Percentiles rank a stretch among this genome's conserved stretches.
Evolutionary conservation across 2,329 filamentous ascomycete species (phyloP).

Genomic region (Volutella citrinella): DNA sequence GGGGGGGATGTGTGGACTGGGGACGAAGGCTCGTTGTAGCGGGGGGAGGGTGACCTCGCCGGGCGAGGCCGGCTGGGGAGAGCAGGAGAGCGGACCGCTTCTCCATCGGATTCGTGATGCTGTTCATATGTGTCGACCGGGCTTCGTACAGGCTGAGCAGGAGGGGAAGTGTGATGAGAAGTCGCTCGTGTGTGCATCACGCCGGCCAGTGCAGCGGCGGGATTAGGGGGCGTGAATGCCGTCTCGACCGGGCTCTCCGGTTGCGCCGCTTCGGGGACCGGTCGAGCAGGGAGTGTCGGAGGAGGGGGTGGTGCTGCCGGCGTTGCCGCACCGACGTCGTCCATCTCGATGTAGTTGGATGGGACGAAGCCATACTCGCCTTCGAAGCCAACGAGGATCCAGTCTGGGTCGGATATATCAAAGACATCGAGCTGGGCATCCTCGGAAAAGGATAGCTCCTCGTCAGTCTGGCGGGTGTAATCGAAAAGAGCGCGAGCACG

Average conservation of each 20-base stretch:
- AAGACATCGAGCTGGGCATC: slow-evolving; percentile 80
- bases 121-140: slow-evolving; percentile 25
- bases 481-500: slow-evolving; percentile 94
- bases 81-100: slow-evolving; percentile 33
- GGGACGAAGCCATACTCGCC: slow-evolving; percentile 92
- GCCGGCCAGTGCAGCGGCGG: slow-evolving; percentile 53
- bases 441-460: slow-evolving; percentile 94
- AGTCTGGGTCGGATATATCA: slow-evolving; percentile 89
- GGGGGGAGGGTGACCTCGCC: slow-evolving; percentile 16
- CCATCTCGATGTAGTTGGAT: slow-evolving; percentile 88
- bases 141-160: slow-evolving; percentile 25
- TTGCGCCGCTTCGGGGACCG: slow-evolving; percentile 30
- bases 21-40: slow-evolving; percentile 20
- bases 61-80: slow-evolving; percentile 36
- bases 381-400: slow-evolving; percentile 85
- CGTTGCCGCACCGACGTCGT: slow-evolving; percentile 41
- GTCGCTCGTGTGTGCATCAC: slow-evolving; percentile 50
- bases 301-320: slow-evolving; percentile 28
- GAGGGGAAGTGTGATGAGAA: slow-evolving; percentile 26
- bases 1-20: slow-evolving; percentile 14
- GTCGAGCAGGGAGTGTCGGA: slow-evolving; percentile 44
- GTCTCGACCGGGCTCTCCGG: slow-evolving; percentile 30
- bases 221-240: slow-evolving; percentile 33
- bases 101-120: slow-evolving; percentile 26
- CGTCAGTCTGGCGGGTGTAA: slow-evolving; percentile 94